Evolutionary conservation across 768 basidiomycete species (phyloP), one percentile per base, ranked within the genome.

Genomic region (Hygrophorus pudorinus): DNA sequence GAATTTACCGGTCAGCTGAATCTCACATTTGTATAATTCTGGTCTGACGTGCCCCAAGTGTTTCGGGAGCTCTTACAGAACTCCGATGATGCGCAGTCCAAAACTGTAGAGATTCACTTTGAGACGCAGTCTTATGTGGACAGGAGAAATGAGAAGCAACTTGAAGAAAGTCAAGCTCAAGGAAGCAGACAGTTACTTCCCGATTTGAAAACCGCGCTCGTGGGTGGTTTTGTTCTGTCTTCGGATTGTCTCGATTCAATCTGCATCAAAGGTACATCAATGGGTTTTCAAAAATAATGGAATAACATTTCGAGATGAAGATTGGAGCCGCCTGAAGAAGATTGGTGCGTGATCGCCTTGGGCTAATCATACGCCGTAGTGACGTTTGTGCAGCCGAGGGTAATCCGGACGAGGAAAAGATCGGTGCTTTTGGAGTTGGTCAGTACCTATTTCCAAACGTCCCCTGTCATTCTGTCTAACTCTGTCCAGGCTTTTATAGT

Each of bases 361-460:
- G 16, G 40, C 2, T 33, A n/a, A 11, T 13, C 21, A 2, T 33
- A 38, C 20, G 20, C 27, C 24, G 8, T 14, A n/a, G 21, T 30
- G 18, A 12, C 44, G 50, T 17, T 17, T 14, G 11, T 34, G 46
- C 52, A 80, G 93, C 92, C 8, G 85, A 90, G 54, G 92, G 93
- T 0, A 96, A 97, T 58, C 92, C 92, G 0, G 86, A 92, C 52
- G 88, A 93, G 59, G 80, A 85, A 61, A 92, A 91, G 67, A 91
- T 98, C 38, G 93, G 94, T 11, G 90, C 91, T n/a, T 90, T 90
- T 52, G 88, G 86, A 45, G 85, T 87, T n/a, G 83, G 82, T 76
- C 47, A 44, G 75, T 59, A 14, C 36, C 40, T 41, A 2, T 8
- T 42, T 38, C 7, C 27, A 29, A 14, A 8, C 21, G 17, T 14